A percentile compares a stretch with the other conserved stretches of the same genome.
Conservation (phyloP, 257 asterid species). For the Handroanthus guayacan region DNA sequence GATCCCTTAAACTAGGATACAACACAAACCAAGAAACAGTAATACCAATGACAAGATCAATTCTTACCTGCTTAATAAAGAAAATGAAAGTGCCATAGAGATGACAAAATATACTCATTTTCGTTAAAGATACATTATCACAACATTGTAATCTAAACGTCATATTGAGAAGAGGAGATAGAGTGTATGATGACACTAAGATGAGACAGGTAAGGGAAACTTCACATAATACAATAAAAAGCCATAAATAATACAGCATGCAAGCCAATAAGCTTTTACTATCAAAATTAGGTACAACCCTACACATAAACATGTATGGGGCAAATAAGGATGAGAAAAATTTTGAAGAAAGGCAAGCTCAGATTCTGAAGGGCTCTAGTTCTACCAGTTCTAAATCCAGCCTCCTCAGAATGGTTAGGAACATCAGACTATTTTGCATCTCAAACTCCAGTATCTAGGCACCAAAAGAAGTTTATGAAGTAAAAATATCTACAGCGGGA, state of each 20-base stretch:
- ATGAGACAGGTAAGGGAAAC: not conserved
- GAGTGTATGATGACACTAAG: not conserved
- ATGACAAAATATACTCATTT: not conserved
- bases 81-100: not conserved
- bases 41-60: not conserved
- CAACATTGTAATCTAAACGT: not conserved
- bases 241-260: slow-evolving; percentile 2
- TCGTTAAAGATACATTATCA: not conserved
- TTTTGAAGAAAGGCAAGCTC: not conserved
- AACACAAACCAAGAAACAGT: not conserved
- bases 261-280: slow-evolving; percentile 10
- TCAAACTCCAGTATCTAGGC: not conserved
- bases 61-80: not conserved
- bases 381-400: not conserved
- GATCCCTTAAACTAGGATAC: not conserved
- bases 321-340: not conserved
- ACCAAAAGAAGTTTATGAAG: not conserved
- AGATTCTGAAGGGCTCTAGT: not conserved
- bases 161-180: not conserved
- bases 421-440: not conserved
- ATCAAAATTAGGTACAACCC: not conserved
- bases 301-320: not conserved
- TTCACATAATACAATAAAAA: not conserved
- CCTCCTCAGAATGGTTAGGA: slow-evolving; percentile 15
- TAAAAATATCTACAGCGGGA: slow-evolving; percentile 13